Base-by-base conservation (phyloP, 345 rosid species). In the Lepidium sativum region DNA sequence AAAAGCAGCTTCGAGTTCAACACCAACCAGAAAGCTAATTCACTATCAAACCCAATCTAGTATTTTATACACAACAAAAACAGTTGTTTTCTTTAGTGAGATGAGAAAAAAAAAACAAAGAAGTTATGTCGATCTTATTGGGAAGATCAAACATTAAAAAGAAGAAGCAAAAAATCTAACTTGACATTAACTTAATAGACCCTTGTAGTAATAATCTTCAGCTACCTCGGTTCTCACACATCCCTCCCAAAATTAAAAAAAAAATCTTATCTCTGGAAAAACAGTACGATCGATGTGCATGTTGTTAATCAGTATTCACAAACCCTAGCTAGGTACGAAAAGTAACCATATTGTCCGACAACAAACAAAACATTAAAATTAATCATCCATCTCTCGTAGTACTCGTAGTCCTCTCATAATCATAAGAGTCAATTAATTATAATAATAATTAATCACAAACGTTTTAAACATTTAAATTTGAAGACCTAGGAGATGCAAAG, bases 401-500 rank as follows among this genome's bases (percentile, higher is more conserved):
- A 65, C 59, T 37, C 14, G 20, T 45, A 47, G 51, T 54, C 18
- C 43, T 38, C 43, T 63, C 17, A 37, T 37, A 35, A 27, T 35
- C 17, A 25, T 50, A 42, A 60, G 31, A 25, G 49, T 50, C 3
- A 23, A 5, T 23, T 23, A 23, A 5, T 23, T 5, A 27, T 27
- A 27, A 27, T 7, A 37, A 3, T 38, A 34, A 56, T 48, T 17
- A 20, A 54, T 56, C 20, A 56, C 29, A 39, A 63, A 65, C 53
- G 40, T 65, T 50, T 70, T 15, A 37, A 9, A 57, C n/a, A 9
- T 42, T 57, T 44, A 1, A 20, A 25, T 37, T 40, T 78, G 67
- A 83, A 64, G 92, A 84, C 78, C 94, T 86, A 63, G 96, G 86
- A 23, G 86, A 82, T 66, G 88, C 84, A 80, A 86, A 92, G 85